These are phyloP conservation scores for Cryphonectria parasitica DNA, from an alignment of 2,329 filamentous ascomycete species.

Conservation along the genomic window DNA sequence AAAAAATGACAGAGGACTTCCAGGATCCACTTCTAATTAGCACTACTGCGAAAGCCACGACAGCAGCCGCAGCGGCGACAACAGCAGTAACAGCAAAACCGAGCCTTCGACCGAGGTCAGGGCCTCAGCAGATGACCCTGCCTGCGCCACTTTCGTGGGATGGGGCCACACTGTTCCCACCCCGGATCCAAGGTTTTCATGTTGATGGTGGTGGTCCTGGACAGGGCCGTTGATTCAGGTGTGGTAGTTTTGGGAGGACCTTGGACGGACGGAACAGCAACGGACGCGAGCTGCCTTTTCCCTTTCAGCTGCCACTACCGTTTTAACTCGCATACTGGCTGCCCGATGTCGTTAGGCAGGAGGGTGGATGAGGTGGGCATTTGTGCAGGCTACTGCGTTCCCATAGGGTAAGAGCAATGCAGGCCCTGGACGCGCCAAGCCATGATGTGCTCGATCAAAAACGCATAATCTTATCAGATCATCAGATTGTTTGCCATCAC, in stretches of 20 bases:
- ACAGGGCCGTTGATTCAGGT: not conserved
- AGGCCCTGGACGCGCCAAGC: not conserved
- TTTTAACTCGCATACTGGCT: not conserved
- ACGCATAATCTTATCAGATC: slow-evolving; percentile 11
- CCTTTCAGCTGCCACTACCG: not conserved
- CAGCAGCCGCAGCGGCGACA: not conserved
- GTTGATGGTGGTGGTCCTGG: not conserved
- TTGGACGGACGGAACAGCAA: not conserved
- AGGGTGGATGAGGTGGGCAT: not conserved
- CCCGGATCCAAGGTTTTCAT: not conserved
- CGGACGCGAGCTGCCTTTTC: too few species aligned
- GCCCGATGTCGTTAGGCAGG: not conserved
- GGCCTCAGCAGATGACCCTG: slow-evolving; percentile 2
- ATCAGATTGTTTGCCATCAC: slow-evolving; percentile 5
- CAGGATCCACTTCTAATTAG: not conserved
- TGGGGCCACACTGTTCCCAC: not conserved
- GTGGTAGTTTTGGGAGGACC: not conserved
- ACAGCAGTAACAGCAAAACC: not conserved
- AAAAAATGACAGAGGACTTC: not conserved
- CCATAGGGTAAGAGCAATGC: not conserved
- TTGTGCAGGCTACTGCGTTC: not conserved
- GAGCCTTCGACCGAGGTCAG: not conserved
- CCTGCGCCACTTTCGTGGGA: slow-evolving; percentile 9
- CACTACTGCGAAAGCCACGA: not conserved
- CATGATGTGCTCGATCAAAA: slow-evolving; percentile 5